Evolutionary conservation across 306 rosid species (phyloP).

Genomic region (Acacia confusa): DNA sequence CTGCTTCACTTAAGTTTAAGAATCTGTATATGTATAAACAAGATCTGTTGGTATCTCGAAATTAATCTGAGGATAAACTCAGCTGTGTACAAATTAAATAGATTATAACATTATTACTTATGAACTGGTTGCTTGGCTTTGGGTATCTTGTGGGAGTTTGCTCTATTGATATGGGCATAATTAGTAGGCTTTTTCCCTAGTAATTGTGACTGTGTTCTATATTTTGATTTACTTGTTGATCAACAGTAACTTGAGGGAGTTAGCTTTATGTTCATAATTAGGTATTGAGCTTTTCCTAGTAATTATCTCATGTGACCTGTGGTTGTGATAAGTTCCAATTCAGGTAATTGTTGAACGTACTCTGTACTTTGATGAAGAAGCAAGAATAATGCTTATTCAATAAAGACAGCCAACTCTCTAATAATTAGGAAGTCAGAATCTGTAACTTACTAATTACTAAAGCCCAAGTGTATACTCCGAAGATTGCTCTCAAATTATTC

Average conservation of each 20-base stretch:
- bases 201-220: too few species aligned
- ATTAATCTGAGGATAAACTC: conserved; percentile 1
- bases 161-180: background rate
- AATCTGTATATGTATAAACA: background rate
- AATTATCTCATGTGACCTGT: background rate
- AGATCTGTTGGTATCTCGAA: conserved; percentile 2
- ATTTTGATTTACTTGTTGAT: background rate
- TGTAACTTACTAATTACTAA: too few species aligned
- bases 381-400: too few species aligned
- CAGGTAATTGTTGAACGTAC: too few species aligned
- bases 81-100: background rate
- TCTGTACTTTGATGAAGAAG: too few species aligned
- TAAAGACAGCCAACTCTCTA: too few species aligned
- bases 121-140: conserved; percentile 4
- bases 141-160: background rate
- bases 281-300: background rate
- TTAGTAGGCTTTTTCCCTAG: background rate
- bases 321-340: too few species aligned
- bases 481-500: too few species aligned
- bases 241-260: too few species aligned
- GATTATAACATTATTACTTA: background rate
- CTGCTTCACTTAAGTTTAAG: background rate
- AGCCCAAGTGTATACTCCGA: too few species aligned
- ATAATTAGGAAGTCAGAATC: too few species aligned
- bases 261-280: background rate